Percentiles rank a stretch among this genome's conserved stretches.
phyloP scores from a whole-genome alignment of 345 rosid genomes.

The Chamaenerion angustifolium region DNA sequence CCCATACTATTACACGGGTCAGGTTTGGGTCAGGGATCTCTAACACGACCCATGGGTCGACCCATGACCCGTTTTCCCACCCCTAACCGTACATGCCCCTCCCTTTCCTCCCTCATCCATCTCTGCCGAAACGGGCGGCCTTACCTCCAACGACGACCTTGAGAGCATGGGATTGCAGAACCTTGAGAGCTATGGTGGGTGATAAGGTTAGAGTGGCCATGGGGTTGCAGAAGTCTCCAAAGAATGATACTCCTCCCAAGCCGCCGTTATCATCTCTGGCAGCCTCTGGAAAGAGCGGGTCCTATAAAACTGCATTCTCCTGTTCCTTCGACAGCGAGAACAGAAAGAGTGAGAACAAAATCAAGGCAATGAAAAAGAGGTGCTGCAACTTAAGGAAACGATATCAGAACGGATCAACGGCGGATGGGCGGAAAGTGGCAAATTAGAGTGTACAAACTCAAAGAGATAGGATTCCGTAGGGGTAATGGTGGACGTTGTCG shows the following conservation, averaged over 20 bases:
- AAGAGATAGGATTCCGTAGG: conserved; percentile 30
- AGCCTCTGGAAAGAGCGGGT: conserved; percentile 12
- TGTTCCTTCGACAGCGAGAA: conserved; percentile 46
- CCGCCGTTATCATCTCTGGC: conserved; percentile 31
- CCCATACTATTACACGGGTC: too few relatives aligned
- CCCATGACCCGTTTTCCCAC: too few relatives aligned
- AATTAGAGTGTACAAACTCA: conserved; percentile 13
- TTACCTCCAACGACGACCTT: too few relatives aligned
- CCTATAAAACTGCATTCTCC: conserved; percentile 24
- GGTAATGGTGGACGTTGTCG: conserved; percentile 14
- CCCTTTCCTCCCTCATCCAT: too few relatives aligned
- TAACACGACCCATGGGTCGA: too few relatives aligned
- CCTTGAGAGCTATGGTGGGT: conserved; percentile 79
- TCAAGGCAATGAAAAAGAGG: conserved; percentile 38
- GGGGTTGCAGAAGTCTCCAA: conserved; percentile 72
- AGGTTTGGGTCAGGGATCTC: too few relatives aligned
- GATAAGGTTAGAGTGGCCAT: conserved; percentile 77
- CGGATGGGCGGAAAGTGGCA: conserved; percentile 9
- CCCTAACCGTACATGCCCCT: too few relatives aligned
- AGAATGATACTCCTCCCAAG: conserved; percentile 15
- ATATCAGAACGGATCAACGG: conserved; percentile 17
- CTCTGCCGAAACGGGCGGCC: too few relatives aligned
- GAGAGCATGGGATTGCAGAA: too few relatives aligned
- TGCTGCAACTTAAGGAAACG: conserved; percentile 34
- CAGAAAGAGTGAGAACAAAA: conserved; percentile 22